Evolutionary conservation across 139 green algal genomes (phyloP).

Genomic region (Auxenochlorella pyrenoidosa): DNA sequence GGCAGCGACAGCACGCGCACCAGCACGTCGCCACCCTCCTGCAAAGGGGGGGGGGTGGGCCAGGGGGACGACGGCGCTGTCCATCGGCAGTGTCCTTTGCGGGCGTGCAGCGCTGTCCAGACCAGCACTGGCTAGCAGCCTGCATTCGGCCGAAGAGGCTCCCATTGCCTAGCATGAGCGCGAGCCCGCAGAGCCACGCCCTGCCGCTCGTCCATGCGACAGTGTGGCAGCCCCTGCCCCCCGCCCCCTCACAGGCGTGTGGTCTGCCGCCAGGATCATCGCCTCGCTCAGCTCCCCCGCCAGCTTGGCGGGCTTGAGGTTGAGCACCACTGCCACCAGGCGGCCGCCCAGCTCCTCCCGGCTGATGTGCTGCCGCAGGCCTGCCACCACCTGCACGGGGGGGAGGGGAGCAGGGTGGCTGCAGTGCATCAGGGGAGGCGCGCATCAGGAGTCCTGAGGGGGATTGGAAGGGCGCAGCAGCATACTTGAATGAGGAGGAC

Average conservation of each 20-base stretch:
- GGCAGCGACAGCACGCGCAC: constrained; percentile 31
- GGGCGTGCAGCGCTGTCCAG: background rate
- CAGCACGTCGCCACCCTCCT: constrained; percentile 7
- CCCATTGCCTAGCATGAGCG: too few relatives aligned
- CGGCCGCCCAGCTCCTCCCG: constrained; percentile 10
- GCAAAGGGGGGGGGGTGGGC: background rate
- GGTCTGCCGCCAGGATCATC: constrained; percentile 13
- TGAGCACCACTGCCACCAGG: constrained; percentile 24
- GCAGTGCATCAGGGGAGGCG: too few relatives aligned
- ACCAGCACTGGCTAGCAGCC: background rate
- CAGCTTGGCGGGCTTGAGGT: constrained; percentile 33
- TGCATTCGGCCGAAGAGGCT: too few relatives aligned
- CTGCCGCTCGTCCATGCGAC: too few relatives aligned
- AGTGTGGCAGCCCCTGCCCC: too few relatives aligned
- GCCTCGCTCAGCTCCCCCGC: constrained; percentile 29
- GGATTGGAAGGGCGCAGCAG: too few relatives aligned
- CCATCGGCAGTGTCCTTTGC: background rate
- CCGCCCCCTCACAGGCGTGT: background rate
- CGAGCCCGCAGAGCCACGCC: too few relatives aligned
- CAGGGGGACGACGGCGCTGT: background rate
- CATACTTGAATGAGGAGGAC: too few relatives aligned
- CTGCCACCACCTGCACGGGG: constrained; percentile 19
- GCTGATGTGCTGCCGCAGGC: constrained; percentile 28
- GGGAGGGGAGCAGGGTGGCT: background rate
- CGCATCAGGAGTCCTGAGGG: too few relatives aligned